Evolutionary conservation across 2,329 filamentous ascomycete species (phyloP).

Genomic region (Colletotrichum gigasporum): DNA sequence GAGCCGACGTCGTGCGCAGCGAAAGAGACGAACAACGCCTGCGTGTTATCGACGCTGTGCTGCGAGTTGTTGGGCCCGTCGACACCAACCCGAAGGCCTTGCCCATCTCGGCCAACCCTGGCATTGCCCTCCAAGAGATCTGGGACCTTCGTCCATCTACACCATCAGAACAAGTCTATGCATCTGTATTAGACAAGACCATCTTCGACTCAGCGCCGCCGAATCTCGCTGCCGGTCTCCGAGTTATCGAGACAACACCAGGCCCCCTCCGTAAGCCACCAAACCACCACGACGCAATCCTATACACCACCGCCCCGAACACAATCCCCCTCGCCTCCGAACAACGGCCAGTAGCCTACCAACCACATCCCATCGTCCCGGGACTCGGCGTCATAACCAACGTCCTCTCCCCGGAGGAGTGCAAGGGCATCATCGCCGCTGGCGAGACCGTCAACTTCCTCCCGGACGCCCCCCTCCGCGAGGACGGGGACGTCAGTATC

Average conservation of each 20-base stretch:
- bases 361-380: constrained; percentile 70
- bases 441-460: constrained; percentile 73
- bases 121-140: constrained; percentile 65
- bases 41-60: constrained; percentile 69
- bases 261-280: constrained; percentile 71
- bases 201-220: constrained; percentile 55
- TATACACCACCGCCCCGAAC: constrained; percentile 69
- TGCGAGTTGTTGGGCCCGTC: constrained; percentile 70
- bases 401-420: constrained; percentile 69
- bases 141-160: constrained; percentile 66
- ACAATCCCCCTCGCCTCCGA: constrained; percentile 60
- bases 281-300: constrained; percentile 72
- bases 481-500: constrained; percentile 72
- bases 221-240: constrained; percentile 53
- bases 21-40: constrained; percentile 64
- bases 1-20: constrained; percentile 46
- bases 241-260: constrained; percentile 69
- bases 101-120: constrained; percentile 40
- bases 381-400: constrained; percentile 68
- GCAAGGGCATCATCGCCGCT: constrained; percentile 72
- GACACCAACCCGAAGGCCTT: constrained; percentile 55
- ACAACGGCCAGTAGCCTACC: constrained; percentile 58
- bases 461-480: constrained; percentile 73
- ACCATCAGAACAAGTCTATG: constrained; percentile 57
- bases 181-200: constrained; percentile 66